Base-by-base conservation (phyloP, 2,329 filamentous ascomycete species). In the Chaetomium globosum region DNA sequence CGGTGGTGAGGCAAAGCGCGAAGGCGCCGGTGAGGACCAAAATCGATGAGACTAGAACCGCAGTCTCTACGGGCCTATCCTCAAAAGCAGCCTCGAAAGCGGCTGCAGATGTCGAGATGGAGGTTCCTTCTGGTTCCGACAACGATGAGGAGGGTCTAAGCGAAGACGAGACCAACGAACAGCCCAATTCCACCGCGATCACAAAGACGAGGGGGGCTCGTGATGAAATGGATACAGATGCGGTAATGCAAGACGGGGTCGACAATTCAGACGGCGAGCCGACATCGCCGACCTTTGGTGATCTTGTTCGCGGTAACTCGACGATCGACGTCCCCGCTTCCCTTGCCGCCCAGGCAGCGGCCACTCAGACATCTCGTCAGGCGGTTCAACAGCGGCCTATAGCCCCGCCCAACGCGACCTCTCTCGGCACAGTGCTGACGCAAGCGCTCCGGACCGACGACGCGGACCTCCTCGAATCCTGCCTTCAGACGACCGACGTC, bases 381-480 rank as follows among this genome's bases (percentile, higher is more conserved):
- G 48, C 43, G 5, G 53, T 77, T 77, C 74, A 80, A 80, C 66
- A 77, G 79, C 62, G 80, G 89, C 67, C 82, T 83, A 21, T 81
- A 87, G 23, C 90, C 89, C 13, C 67, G 9, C 63, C 71, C 59
- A 88, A 88, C 13, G 88, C 90, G 65, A 88, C 92, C 65, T 97
- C 94, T 7, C 86, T 99, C 59, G 90, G 91, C 56, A 97, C 92
- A 5, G 92, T 97, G n/a, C 88, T 99, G 66, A 89, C 93, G 16
- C 94, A 98, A 77, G 92, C 95, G 6, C 88, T 99, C 64, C 90
- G 90, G 73, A 97, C 93, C 67, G 95, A 97, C 78, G 95, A 99
- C 79, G 85, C 86, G 68, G 88, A 90, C 68, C 89, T 97, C 60
- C 88, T 99, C 72, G 94, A 98, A 81, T 93, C 92, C 0, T 98